Evolutionary conservation across 225 moss, liverwort and hornwort genomes (phyloP).

Genomic region (Bryoerythrophyllum caledonicum): DNA sequence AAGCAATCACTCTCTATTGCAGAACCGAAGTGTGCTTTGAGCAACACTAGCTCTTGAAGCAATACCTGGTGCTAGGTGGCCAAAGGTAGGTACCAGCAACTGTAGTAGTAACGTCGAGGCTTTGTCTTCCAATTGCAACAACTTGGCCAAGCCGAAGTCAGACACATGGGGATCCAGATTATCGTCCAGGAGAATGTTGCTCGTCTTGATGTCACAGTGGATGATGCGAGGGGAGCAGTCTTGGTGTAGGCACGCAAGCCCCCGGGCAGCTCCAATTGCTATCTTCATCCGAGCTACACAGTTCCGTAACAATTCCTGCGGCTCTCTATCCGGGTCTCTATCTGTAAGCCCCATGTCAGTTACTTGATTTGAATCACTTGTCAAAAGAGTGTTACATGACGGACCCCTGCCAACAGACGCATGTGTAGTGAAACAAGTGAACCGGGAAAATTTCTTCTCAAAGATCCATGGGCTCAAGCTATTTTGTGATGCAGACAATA

Average conservation of each 20-base stretch:
- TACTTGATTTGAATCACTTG: no score
- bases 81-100: constrained; percentile 94
- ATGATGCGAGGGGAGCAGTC: constrained; percentile 85
- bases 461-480: no score
- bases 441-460: no score
- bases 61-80: constrained; percentile 92
- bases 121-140: constrained; percentile 75
- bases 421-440: no score
- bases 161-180: constrained; percentile 85
- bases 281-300: constrained; percentile 75
- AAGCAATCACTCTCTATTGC: no score
- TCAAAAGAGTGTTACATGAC: no score
- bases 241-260: constrained; percentile 85
- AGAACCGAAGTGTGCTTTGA: no score
- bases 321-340: no score
- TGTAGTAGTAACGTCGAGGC: constrained; percentile 84
- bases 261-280: constrained; percentile 73
- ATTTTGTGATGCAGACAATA: no score
- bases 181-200: constrained; percentile 84
- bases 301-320: constrained; percentile 58
- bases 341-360: no score
- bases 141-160: constrained; percentile 90
- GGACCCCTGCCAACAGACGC: no score
- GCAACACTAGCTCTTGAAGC: no score
- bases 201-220: constrained; percentile 89